phyloP scores from a whole-genome alignment of 2,329 filamentous ascomycete species.

The Clonostachys rosea region DNA sequence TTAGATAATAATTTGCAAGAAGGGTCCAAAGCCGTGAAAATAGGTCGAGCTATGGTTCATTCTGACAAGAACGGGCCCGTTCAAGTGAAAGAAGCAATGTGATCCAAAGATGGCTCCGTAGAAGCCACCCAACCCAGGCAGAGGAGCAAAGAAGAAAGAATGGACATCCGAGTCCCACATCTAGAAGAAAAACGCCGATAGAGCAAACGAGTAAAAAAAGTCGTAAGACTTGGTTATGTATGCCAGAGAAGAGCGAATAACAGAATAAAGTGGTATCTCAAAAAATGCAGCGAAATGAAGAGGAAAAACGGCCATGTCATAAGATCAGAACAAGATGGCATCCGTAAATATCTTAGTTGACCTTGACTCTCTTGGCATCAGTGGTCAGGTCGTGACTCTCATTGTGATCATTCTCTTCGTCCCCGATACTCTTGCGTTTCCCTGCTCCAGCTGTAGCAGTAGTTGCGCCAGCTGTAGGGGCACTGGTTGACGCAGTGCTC shows the following conservation, averaged over 20 bases:
- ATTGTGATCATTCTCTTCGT: constrained; percentile 28
- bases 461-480: constrained; percentile 3
- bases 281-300: constrained; percentile 1
- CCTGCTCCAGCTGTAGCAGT: constrained; percentile 13
- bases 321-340: not conserved
- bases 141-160: no score
- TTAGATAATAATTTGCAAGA: no score
- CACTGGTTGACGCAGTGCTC: constrained; percentile 7
- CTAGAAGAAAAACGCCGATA: not conserved
- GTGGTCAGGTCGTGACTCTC: constrained; percentile 34
- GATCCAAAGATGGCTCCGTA: no score
- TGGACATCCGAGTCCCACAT: no score
- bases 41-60: no score
- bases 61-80: no score
- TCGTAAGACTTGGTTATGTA: not conserved
- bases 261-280: constrained; percentile 3
- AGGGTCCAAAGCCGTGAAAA: no score
- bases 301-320: not conserved
- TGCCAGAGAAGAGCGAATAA: not conserved
- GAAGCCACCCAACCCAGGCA: no score
- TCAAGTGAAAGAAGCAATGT: no score
- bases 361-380: constrained; percentile 50
- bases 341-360: constrained; percentile 29
- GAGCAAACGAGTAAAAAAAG: not conserved
- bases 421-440: constrained; percentile 56